Base-by-base conservation (phyloP, 192 early-diverging fungal species). In the Coemansia sp. region DNA sequence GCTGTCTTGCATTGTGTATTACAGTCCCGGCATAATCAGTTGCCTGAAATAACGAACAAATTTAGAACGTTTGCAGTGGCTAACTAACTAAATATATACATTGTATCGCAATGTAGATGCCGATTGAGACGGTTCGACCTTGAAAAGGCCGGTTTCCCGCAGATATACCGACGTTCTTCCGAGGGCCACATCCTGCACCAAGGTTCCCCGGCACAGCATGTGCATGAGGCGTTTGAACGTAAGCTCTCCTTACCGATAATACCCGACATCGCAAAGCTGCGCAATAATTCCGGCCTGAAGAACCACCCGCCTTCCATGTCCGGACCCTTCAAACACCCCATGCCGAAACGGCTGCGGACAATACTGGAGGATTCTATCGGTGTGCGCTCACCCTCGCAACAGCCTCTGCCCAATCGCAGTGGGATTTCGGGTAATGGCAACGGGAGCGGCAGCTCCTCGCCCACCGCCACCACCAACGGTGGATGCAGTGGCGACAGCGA, bases 161-260 rank as follows among this genome's bases (percentile, higher is more conserved):
- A 82, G 13, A 14, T 76, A 35, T 68, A 73, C 41, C 79, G 79
- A 42, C 74, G 79, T 42, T 74, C 79, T 6, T 82, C 79, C 9
- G 79, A 82, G 52, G 73, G 74, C 22, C 74, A 82, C n/a, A 82
- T 82, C 22, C 56, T 68, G 46, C 74, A 65, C 19, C 62, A 64
- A n/a, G 63, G 61, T 23, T 13, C 20, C 9, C 55, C 67, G 11
- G 52, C 70, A 6, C 66, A 69, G 53, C 67, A 71, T 48, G 54
- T 70, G 13, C 74, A 76, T 33, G 78, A 81, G 55, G 48, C 78
- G 41, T 10, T 75, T 10, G 79, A 82, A 41, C 79, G 79, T 58
- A 82, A 82, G 46, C 63, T 82, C 42, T 82, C 79, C 53, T 66
- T 82, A 20, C 79, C 79, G 15, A 76, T 41, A 29, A 74, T 82